Evolutionary conservation across 129 eudicot genomes (phyloP).

Genomic region (Gnaphalium uliginosum): DNA sequence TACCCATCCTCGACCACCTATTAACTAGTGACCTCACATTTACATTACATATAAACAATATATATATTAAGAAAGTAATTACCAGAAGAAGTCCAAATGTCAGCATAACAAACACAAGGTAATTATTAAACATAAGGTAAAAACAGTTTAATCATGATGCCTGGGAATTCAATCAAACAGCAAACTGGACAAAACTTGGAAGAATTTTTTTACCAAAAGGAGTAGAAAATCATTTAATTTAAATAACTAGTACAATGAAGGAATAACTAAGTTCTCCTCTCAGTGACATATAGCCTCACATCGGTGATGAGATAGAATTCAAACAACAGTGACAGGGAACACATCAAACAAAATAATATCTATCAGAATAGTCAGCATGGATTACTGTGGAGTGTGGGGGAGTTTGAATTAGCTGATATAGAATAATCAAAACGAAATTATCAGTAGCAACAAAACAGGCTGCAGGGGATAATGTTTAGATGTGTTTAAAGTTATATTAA

Average conservation of each 20-base stretch:
- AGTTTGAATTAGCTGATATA: too few species aligned
- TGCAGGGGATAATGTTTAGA: neutral
- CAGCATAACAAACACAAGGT: neutral
- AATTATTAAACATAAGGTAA: conserved; percentile 10
- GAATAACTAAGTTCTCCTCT: neutral
- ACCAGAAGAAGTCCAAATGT: neutral
- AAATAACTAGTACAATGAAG: neutral
- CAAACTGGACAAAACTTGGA: neutral
- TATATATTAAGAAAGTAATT: neutral
- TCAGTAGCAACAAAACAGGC: neutral
- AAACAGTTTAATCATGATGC: too few species aligned
- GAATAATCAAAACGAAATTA: neutral
- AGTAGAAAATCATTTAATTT: neutral
- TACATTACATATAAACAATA: neutral
- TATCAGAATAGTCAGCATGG: neutral
- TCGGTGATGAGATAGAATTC: neutral
- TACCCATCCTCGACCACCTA: too few species aligned
- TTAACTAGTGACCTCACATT: too few species aligned
- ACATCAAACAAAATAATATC: neutral
- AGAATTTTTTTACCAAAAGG: neutral
- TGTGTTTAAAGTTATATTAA: neutral
- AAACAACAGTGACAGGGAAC: neutral
- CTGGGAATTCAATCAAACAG: neutral
- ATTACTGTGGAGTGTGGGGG: neutral
- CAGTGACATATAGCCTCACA: neutral